These are phyloP conservation scores for Bocquillonia castaneifolia DNA, from an alignment of 441 rosid species.

Conservation along the genomic window DNA sequence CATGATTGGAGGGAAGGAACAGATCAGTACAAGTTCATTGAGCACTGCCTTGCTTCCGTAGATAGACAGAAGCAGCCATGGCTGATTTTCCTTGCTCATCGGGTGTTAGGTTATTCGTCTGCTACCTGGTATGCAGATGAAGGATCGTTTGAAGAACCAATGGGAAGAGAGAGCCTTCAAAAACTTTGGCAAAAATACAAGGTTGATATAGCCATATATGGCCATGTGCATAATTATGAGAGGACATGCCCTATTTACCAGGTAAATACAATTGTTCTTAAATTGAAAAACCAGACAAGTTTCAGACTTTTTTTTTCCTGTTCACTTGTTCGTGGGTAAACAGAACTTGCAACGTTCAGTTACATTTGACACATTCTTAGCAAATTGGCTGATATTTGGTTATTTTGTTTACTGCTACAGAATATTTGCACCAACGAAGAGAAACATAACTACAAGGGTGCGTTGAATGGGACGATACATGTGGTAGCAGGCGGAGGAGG, in stretches of 20 bases:
- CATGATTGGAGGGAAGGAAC: slow-evolving; percentile 89
- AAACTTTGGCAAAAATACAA: slow-evolving; percentile 86
- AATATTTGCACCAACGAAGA: slow-evolving; percentile 58
- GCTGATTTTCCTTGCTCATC: slow-evolving; percentile 79
- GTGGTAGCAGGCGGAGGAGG: slow-evolving; percentile 87
- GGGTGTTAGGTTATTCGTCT: slow-evolving; percentile 83
- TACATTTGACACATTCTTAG: neutral
- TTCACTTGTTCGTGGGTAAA: neutral
- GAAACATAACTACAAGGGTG: slow-evolving; percentile 47
- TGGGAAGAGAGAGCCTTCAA: slow-evolving; percentile 79
- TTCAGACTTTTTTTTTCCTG: too few species aligned
- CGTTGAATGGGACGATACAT: slow-evolving; percentile 67
- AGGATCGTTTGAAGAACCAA: slow-evolving; percentile 75
- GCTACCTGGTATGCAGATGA: slow-evolving; percentile 43
- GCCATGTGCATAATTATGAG: slow-evolving; percentile 83
- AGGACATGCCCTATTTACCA: slow-evolving; percentile 84
- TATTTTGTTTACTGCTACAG: slow-evolving; percentile 28
- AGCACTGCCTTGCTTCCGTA: slow-evolving; percentile 63
- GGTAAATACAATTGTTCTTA: slow-evolving; percentile 32
- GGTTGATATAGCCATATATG: slow-evolving; percentile 76
- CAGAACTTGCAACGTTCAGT: neutral
- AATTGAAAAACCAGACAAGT: too few species aligned
- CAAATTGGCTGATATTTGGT: neutral
- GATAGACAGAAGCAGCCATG: slow-evolving; percentile 82
- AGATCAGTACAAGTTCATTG: slow-evolving; percentile 71